Conservation (phyloP, 2,329 filamentous ascomycete species). For the Fusarium lyarnte region DNA sequence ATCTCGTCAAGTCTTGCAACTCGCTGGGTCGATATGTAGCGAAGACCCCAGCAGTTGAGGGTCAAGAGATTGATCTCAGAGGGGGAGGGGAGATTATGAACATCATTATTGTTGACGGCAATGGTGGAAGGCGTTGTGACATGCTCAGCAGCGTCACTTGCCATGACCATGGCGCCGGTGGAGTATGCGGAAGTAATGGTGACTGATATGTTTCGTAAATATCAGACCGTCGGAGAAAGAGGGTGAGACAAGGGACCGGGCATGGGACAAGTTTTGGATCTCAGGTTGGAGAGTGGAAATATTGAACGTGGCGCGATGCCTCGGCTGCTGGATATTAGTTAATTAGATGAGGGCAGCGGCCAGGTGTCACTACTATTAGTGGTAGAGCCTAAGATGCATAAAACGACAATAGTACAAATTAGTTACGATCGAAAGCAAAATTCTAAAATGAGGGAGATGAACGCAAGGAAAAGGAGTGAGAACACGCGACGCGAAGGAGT, state of each 20-base stretch:
- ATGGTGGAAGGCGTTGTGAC: slow-evolving; percentile 35
- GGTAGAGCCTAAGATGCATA: slow-evolving; percentile 15
- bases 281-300: neutral
- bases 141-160: slow-evolving; percentile 30
- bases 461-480: slow-evolving; percentile 5
- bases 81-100: slow-evolving; percentile 57
- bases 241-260: neutral
- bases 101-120: slow-evolving; percentile 35
- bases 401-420: neutral
- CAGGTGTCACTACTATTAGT: slow-evolving; percentile 16
- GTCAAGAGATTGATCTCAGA: slow-evolving; percentile 80
- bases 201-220: slow-evolving; percentile 1
- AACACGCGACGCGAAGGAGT: slow-evolving; percentile 13
- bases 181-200: slow-evolving; percentile 25
- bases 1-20: slow-evolving; percentile 84
- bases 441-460: neutral
- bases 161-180: slow-evolving; percentile 34
- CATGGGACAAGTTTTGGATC: neutral
- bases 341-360: slow-evolving; percentile 25
- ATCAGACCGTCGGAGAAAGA: neutral
- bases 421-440: neutral
- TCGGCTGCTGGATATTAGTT: slow-evolving; percentile 33
- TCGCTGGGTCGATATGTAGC: slow-evolving; percentile 82
- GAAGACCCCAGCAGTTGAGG: slow-evolving; percentile 97
- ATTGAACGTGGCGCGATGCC: slow-evolving; percentile 10